Conservation (phyloP, 176 grass and related monocot genomes). For the bread wheat (Triticum aestivum) region IWGSC_CS_RefSeq_v2.1 NC_057804.1:17798579-17799078, state of each 20-base stretch:
- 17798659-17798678: background rate
- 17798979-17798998: background rate
- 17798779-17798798: too few species aligned
- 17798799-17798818: too few species aligned
- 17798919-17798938: background rate
- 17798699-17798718: background rate
- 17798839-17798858: background rate
- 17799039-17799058: background rate
- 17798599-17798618: background rate
- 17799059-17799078: background rate
- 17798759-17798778: background rate
- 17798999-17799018: background rate
- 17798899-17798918: background rate
- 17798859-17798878: background rate
- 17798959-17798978: background rate
- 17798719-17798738: background rate
- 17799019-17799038: background rate
- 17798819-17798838: background rate
- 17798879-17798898: conserved; percentile 16
- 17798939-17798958: background rate
- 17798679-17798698: background rate
- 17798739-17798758: background rate
- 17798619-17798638: background rate
- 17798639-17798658: background rate
- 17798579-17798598: background rate